Evolutionary conservation across 192 early-diverging fungal genomes (phyloP).

Genomic region (Powellomyces hirtus): DNA sequence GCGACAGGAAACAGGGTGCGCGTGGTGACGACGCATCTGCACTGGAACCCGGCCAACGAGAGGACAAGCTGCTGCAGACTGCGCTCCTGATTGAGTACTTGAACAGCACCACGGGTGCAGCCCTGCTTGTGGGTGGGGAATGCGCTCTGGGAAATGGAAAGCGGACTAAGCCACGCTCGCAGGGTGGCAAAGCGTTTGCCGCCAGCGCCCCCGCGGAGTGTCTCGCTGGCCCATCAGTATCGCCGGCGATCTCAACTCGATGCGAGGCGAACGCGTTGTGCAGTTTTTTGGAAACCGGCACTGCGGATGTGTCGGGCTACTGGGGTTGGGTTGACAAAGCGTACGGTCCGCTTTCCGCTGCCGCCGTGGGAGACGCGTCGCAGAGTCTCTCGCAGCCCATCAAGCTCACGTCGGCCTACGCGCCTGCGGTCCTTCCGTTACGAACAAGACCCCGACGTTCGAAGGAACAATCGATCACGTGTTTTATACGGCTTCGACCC

Average conservation of each 20-base stretch:
- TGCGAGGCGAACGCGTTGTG: constrained; percentile 42
- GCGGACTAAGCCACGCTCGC: too few relatives aligned
- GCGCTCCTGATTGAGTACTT: constrained; percentile 47
- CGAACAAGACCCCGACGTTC: constrained; percentile 46
- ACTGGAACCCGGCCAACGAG: constrained; percentile 45
- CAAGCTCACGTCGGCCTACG: constrained; percentile 31
- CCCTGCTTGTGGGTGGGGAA: too few relatives aligned
- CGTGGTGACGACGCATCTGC: constrained; percentile 52
- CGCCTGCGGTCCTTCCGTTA: constrained; percentile 29
- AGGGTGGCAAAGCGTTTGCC: too few relatives aligned
- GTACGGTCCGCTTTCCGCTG: constrained; percentile 6
- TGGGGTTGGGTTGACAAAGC: constrained; percentile 3
- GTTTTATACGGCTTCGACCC: constrained; percentile 36
- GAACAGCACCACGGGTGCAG: neutral
- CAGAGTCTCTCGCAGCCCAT: constrained; percentile 3
- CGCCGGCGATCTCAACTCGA: constrained; percentile 45
- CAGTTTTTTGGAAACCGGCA: constrained; percentile 45
- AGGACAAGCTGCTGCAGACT: constrained; percentile 45
- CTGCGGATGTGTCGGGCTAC: constrained; percentile 1
- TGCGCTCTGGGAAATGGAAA: too few relatives aligned
- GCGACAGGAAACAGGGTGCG: constrained; percentile 23
- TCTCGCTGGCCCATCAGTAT: constrained; percentile 40
- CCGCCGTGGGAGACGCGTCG: neutral
- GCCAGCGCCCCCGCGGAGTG: too few relatives aligned
- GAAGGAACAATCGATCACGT: constrained; percentile 49